Base-by-base conservation (phyloP, 768 basidiomycete genomes). In the Macrolepiota albuminosa region DNA sequence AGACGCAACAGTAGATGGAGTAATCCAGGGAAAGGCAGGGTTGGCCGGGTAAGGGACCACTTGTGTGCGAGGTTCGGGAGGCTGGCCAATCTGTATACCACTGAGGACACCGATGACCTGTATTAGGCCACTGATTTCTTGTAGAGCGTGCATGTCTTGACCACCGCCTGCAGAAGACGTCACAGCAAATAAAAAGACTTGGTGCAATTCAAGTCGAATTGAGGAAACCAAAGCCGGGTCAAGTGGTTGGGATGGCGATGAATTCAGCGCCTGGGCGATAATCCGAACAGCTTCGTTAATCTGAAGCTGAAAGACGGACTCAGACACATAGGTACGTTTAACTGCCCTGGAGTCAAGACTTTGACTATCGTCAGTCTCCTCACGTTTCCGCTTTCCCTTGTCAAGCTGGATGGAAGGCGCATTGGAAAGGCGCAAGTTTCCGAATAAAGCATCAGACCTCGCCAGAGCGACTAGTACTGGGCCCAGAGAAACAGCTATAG, bases 41-140 rank as follows among this genome's bases (percentile, higher is more conserved):
- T 67, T 70, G 36, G 73, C 68, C 26, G 72, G 67, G 61, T 67
- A 72, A 46, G 68, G 64, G 36, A 75, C 66, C 26, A 71, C 72
- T 59, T 71, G 69, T 42, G 64, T 49, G 37, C 67, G 68, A 8
- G 73, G 66, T n/a, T 79, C 72, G 56, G 75, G 70, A 51, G 78
- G 68, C 61, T 80, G 76, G 7, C 80, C 75, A 55, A 93, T 91
- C 65, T 85, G 88, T 46, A 90, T 86, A 1, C 87, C 88, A 61
- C 86, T 89, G 60, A 93, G 81, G 37, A 92, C 87, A 21, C 89
- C 89, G 47, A 93, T 80, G 63, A 91, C 88, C 66, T 92, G 90
- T 58, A 92, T 88, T 55, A 93, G 78, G n/a, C 88, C 88, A 46
- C 85, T 83, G 43, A 92, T 82, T 70, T 93, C 90, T 68, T 89